These are phyloP conservation scores for Pelagophyceae sp. DNA, from an alignment of 352 stramenopile species.

Conservation along the genomic window DNA sequence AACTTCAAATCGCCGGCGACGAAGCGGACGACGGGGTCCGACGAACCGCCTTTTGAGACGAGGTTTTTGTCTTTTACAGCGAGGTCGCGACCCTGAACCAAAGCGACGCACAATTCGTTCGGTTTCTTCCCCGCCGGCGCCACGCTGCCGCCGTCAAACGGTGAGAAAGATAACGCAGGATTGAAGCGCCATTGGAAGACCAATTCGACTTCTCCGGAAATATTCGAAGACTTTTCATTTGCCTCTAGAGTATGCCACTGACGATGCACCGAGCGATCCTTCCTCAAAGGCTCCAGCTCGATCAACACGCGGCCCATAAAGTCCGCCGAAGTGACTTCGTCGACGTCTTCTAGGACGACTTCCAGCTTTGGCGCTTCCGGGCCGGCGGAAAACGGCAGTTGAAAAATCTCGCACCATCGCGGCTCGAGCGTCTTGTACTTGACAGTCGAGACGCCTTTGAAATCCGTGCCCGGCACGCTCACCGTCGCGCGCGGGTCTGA, in stretches of 20 bases:
- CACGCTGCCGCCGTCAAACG: background rate
- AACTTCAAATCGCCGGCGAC: background rate
- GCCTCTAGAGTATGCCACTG: background rate
- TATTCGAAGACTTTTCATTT: background rate
- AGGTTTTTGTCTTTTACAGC: background rate
- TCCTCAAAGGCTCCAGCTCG: background rate
- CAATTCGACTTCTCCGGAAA: slow-evolving; percentile 4
- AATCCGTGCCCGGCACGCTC: background rate
- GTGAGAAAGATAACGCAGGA: background rate
- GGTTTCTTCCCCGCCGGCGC: background rate
- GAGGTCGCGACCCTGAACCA: background rate
- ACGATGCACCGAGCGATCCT: background rate
- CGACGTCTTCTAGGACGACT: slow-evolving; percentile 4
- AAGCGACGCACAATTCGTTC: slow-evolving; percentile 6
- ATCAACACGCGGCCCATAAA: slow-evolving; percentile 5
- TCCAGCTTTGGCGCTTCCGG: background rate
- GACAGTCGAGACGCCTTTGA: background rate
- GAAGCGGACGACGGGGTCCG: slow-evolving; percentile 5
- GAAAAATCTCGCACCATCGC: background rate
- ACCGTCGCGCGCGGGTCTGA: slow-evolving; percentile 1
- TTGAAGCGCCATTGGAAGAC: slow-evolving; percentile 11
- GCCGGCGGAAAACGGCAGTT: background rate
- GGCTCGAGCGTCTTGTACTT: slow-evolving; percentile 8
- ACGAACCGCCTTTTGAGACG: background rate
- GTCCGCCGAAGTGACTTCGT: background rate